Base-by-base conservation (phyloP, 495 filamentous ascomycete genomes). In the Trichodelitschia bisporula region DNA sequence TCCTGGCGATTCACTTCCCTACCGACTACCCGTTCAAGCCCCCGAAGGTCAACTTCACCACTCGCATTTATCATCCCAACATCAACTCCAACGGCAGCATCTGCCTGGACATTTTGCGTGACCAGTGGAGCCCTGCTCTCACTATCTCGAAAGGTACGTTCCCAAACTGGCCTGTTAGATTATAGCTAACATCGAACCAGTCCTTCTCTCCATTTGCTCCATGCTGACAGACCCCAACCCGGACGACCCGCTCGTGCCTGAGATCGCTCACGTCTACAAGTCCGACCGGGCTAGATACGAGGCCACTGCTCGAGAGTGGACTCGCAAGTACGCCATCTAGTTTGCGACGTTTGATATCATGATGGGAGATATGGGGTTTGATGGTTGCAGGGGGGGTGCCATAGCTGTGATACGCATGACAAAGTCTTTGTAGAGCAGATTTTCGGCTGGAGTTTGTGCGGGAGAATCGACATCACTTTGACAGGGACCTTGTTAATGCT, bases 11-110 rank as follows among this genome's bases (percentile, higher is more conserved):
- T 46, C 78, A 91, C 59, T 97, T 97, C 66, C 86, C 86, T 39
- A 97, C 86, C 60, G 86, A 97, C 63, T 97, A 97, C 56, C 86
- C 86, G 3, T 97, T 97, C 69, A 97, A 97, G 69, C 89, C 86
- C 24, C 86, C 86, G 32, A 97, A 97, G 67, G 86, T 97, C 57
- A 93, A 93, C 72, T 97, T 97, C 66, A 93, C 78, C 37, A 97
- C 86, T 31, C 72, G 86, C 45, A 95, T 97, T 64, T 95, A 97
- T 51, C 86, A 97, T 62, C 86, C 86, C 46, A 97, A 97, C 58
- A 97, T 97, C 80, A 97, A 97, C 64, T 89, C 80, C 39, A 97
- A 97, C 51, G 86, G 86, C 50, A 92, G 80, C 54, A 97, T 97
- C 58, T 97, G 86, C 56, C 59, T 97, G 44, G 86, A 97, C 48